phyloP scores from a whole-genome alignment of 2,329 filamentous ascomycete genomes.

The Stagonosporopsis rhizophila region DNA sequence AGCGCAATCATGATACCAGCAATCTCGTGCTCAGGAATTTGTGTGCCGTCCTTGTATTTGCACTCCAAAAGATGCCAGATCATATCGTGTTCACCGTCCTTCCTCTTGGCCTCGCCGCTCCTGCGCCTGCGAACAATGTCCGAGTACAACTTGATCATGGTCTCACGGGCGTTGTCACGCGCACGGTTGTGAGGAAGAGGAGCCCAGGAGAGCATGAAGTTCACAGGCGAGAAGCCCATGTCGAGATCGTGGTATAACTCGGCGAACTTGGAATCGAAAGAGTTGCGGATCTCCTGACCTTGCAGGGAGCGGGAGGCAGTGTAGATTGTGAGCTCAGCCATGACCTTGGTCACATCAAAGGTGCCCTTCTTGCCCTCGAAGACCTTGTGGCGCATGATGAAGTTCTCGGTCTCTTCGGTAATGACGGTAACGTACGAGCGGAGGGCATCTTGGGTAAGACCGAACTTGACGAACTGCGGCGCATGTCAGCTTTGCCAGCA shows the following conservation, averaged over 20 bases:
- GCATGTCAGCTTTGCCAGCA: slow-evolving; percentile 10
- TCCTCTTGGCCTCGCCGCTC: slow-evolving; percentile 55
- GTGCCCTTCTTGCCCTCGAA: slow-evolving; percentile 74
- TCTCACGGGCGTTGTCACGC: slow-evolving; percentile 79
- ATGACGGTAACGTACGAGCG: slow-evolving; percentile 81
- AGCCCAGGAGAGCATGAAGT: slow-evolving; percentile 89
- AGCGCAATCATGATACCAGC: slow-evolving; percentile 95
- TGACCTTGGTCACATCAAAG: slow-evolving; percentile 74
- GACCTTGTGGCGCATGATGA: slow-evolving; percentile 69
- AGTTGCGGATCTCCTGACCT: slow-evolving; percentile 80
- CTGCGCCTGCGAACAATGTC: slow-evolving; percentile 80
- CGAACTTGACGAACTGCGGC: slow-evolving; percentile 77
- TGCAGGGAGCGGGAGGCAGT: slow-evolving; percentile 86
- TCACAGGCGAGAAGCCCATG: slow-evolving; percentile 87
- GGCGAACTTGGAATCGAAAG: slow-evolving; percentile 81
- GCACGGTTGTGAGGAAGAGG: slow-evolving; percentile 87
- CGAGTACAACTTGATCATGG: slow-evolving; percentile 82
- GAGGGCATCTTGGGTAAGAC: slow-evolving; percentile 77
- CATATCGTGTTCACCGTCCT: slow-evolving; percentile 70
- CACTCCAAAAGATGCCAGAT: slow-evolving; percentile 90
- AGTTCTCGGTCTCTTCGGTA: slow-evolving; percentile 74
- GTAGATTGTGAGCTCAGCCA: slow-evolving; percentile 89
- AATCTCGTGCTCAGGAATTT: slow-evolving; percentile 82
- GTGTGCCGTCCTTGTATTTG: slow-evolving; percentile 80
- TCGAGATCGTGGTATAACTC: slow-evolving; percentile 87